Evolutionary conservation across 139 green algal genomes (phyloP), one percentile per base, ranked within the genome.

Genomic region (Chlamydomonas schloesseri): DNA sequence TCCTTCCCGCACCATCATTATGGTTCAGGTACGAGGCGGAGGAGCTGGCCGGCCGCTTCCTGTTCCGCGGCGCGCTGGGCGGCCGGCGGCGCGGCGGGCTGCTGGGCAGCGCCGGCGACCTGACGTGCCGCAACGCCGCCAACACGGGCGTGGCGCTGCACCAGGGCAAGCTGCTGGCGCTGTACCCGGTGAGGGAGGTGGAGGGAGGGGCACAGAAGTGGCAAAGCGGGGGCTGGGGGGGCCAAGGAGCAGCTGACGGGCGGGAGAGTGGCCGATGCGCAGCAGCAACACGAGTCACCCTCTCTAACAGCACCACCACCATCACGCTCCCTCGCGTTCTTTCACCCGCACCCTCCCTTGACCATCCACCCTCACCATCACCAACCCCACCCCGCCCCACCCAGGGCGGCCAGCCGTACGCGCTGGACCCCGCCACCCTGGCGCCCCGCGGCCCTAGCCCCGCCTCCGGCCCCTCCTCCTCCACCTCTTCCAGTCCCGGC

Each of bases 1-100:
- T n/a, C n/a, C n/a, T n/a, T n/a, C n/a, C n/a, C n/a, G n/a, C n/a
- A n/a, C n/a, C n/a, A n/a, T n/a, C n/a, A n/a, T n/a, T n/a, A n/a
- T n/a, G n/a, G n/a, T 55, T 37, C 81, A 93, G 90, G 84, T 78
- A 70, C 23, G 46, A 71, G 31, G 88, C 88, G 0, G 90, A 91
- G 70, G 83, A 69, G 26, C 67, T 14, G 31, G 88, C 65, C 17
- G 85, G 65, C 14, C 68, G 76, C 3, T 50, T 83, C 29, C 74
- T 94, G 82, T 96, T 92, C 74, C 89, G 93, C 60, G 91, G 89
- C 55, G 90, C 85, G 11, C 91, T 96, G 75, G 92, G 72, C 77
- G 92, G 89, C 15, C 71, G 62, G 29, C 47, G 71, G 14, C 29
- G 65, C 9, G 90, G 88, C 26, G 87, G 89, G 1, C 28, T 76